phyloP scores from a whole-genome alignment of 805 yeast species.

The Wickerhamomyces alni region DNA sequence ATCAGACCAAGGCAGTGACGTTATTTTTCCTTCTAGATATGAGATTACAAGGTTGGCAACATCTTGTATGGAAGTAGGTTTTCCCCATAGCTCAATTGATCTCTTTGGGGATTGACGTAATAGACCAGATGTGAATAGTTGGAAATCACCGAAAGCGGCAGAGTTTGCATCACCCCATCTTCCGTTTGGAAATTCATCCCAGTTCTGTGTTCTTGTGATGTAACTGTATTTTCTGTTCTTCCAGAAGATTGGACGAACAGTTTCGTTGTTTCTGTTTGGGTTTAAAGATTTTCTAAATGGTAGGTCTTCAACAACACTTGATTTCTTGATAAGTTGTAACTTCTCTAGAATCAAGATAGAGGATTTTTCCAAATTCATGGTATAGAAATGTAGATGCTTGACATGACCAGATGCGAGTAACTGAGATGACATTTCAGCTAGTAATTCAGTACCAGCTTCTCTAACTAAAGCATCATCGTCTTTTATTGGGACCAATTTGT shows the following conservation, averaged over 20 bases:
- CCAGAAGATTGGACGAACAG: constrained; percentile 95
- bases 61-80: constrained; percentile 56
- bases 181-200: constrained; percentile 99
- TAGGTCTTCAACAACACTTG: constrained; percentile 26
- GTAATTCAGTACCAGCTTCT: constrained; percentile 74
- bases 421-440: constrained; percentile 76
- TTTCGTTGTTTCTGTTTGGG: constrained; percentile 71
- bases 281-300: constrained; percentile 95
- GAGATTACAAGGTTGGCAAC: constrained; percentile 55
- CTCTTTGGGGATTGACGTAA: constrained; percentile 78
- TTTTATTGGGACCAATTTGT: constrained; percentile 69
- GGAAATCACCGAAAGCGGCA: constrained; percentile 93
- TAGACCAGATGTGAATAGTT: constrained; percentile 70
- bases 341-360: constrained; percentile 82
- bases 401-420: constrained; percentile 66
- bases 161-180: constrained; percentile 98
- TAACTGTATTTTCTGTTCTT: constrained; percentile 87
- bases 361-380: constrained; percentile 94
- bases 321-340: constrained; percentile 45
- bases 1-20: constrained; percentile 91
- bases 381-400: constrained; percentile 89
- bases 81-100: constrained; percentile 85
- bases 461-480: constrained; percentile 89
- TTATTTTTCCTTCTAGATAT: constrained; percentile 68
- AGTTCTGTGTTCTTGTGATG: constrained; percentile 80